These are phyloP conservation scores for Pseudocercospora musae DNA, from an alignment of 2,329 filamentous ascomycete species.

Conservation along the genomic window DNA sequence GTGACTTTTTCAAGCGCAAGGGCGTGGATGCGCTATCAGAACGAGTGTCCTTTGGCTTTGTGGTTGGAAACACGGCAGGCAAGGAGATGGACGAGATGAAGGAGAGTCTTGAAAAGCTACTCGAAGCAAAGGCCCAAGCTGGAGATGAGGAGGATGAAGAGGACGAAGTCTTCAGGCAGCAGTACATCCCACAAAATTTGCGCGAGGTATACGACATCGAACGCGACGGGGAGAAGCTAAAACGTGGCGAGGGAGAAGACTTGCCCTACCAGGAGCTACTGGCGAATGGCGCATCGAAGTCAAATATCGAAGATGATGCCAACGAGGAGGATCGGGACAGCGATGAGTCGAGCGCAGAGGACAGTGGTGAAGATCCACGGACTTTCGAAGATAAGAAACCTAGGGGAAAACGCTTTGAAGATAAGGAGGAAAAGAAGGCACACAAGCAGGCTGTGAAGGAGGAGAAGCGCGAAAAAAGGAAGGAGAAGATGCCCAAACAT, in stretches of 20 bases:
- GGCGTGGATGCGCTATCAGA: slow-evolving; percentile 79
- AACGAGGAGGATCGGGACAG: slow-evolving; percentile 36
- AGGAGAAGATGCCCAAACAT: slow-evolving; percentile 95
- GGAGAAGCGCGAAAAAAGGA: slow-evolving; percentile 87
- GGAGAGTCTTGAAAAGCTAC: slow-evolving; percentile 64
- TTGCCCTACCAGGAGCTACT: slow-evolving; percentile 83
- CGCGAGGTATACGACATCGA: slow-evolving; percentile 97
- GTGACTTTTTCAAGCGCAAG: slow-evolving; percentile 85
- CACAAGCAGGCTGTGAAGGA: slow-evolving; percentile 94
- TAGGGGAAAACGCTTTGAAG: slow-evolving; percentile 79
- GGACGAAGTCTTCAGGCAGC: slow-evolving; percentile 88
- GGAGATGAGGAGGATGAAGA: slow-evolving; percentile 57
- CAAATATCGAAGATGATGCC: slow-evolving; percentile 33
- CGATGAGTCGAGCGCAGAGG: slow-evolving; percentile 31
- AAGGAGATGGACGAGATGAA: slow-evolving; percentile 61
- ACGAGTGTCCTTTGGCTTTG: slow-evolving; percentile 77
- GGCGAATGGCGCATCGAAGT: slow-evolving; percentile 44
- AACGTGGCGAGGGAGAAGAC: slow-evolving; percentile 68
- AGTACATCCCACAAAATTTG: slow-evolving; percentile 93
- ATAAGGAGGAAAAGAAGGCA: slow-evolving; percentile 84
- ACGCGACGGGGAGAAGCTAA: slow-evolving; percentile 76
- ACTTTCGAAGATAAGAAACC: slow-evolving; percentile 59
- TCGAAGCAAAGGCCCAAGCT: slow-evolving; percentile 52
- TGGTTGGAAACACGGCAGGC: slow-evolving; percentile 61
- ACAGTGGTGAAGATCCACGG: slow-evolving; percentile 28